phyloP scores from a whole-genome alignment of 2,329 filamentous ascomycete species.

The Lachnellula hyalina region DNA sequence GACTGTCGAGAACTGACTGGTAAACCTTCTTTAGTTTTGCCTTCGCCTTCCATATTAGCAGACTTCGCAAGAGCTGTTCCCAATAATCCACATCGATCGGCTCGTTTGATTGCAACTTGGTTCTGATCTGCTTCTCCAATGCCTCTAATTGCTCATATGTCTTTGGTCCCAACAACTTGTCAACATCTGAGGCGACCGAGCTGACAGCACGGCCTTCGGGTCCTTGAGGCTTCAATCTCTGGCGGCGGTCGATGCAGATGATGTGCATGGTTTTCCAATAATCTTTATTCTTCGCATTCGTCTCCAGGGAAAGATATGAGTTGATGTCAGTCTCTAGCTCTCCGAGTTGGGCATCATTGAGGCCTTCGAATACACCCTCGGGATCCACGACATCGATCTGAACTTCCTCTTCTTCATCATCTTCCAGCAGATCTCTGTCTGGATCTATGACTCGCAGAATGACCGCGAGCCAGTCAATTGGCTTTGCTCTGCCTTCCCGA shows the following conservation, averaged over 20 bases:
- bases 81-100: conserved; percentile 92
- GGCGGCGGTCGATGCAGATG: conserved; percentile 71
- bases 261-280: conserved; percentile 91
- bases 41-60: conserved; percentile 88
- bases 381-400: conserved; percentile 75
- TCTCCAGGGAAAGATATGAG: conserved; percentile 77
- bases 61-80: conserved; percentile 81
- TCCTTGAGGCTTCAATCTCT: conserved; percentile 55
- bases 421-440: conserved; percentile 79
- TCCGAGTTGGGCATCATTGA: conserved; percentile 60
- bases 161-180: conserved; percentile 81
- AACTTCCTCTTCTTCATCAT: conserved; percentile 66
- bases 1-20: conserved; percentile 66
- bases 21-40: conserved; percentile 76
- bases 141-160: conserved; percentile 78
- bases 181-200: conserved; percentile 82
- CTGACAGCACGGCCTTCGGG: conserved; percentile 67
- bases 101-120: conserved; percentile 82
- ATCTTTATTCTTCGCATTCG: conserved; percentile 68
- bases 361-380: conserved; percentile 69
- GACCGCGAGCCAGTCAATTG: conserved; percentile 91
- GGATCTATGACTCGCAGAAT: conserved; percentile 83
- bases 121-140: conserved; percentile 79
- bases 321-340: conserved; percentile 79
- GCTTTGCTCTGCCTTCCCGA: conserved; percentile 81